Conservation (phyloP, 1,284 basidiomycete genomes). For the Cryptococcus sp. region DNA sequence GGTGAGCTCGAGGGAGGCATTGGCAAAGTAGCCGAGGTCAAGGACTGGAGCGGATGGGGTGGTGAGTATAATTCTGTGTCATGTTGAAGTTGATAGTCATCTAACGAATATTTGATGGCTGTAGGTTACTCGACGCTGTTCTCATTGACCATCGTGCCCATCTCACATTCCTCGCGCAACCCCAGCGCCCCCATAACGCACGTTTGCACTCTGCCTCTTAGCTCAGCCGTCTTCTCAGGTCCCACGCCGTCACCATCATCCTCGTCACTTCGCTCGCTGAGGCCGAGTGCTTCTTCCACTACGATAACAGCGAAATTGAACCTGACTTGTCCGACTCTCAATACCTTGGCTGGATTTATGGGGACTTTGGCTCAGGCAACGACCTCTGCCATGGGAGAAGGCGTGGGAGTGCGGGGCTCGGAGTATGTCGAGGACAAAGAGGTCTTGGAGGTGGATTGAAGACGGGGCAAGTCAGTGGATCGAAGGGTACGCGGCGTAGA, state of each 20-base stretch:
- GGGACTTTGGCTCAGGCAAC: not conserved
- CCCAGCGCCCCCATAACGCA: not conserved
- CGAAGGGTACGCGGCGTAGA: not conserved
- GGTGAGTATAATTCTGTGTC: conserved; percentile 23
- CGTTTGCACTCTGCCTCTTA: not conserved
- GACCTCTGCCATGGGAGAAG: not conserved
- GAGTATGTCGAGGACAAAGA: not conserved
- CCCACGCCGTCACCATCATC: not conserved
- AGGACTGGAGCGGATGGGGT: conserved; percentile 35
- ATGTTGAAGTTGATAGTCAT: not conserved
- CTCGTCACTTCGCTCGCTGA: not conserved
- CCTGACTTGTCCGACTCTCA: not conserved
- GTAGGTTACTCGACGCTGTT: not conserved
- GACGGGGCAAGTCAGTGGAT: not conserved
- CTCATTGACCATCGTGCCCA: not conserved
- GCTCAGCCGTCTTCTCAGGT: not conserved
- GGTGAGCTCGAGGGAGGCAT: conserved; percentile 38
- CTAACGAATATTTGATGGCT: not conserved
- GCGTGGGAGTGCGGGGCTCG: not conserved
- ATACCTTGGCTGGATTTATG: not conserved
- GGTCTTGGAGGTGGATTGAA: not conserved
- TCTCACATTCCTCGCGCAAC: not conserved
- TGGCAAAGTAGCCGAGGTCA: conserved; percentile 41
- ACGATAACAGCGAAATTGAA: not conserved
- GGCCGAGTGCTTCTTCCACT: not conserved